Evolutionary conservation across 2,329 filamentous ascomycete species (phyloP).

Genomic region (Fusarium haematococcum): DNA sequence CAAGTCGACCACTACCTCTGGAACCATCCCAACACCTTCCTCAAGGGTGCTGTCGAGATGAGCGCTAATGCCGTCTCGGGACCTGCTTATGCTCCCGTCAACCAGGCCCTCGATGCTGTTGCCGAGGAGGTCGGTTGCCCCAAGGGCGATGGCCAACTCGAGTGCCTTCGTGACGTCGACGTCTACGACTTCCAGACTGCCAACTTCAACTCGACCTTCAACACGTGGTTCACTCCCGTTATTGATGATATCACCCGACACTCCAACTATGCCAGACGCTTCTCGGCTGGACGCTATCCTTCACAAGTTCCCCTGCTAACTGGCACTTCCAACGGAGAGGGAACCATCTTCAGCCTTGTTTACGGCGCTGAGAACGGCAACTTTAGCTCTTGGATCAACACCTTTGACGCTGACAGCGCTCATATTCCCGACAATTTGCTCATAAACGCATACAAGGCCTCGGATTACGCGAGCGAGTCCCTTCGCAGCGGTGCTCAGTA

Average conservation of each 20-base stretch:
- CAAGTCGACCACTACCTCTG: slow-evolving; percentile 57
- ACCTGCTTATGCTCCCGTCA: slow-evolving; percentile 52
- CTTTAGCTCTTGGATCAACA: slow-evolving; percentile 43
- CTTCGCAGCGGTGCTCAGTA: slow-evolving; percentile 57
- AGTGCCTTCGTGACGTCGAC: slow-evolving; percentile 51
- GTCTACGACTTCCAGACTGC: slow-evolving; percentile 36
- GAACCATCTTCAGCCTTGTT: slow-evolving; percentile 52
- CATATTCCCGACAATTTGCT: slow-evolving; percentile 32
- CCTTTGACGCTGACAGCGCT: slow-evolving; percentile 38
- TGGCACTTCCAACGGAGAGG: slow-evolving; percentile 52
- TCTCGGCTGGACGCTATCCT: slow-evolving; percentile 42
- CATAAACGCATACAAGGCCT: slow-evolving; percentile 32
- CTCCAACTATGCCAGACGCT: slow-evolving; percentile 45
- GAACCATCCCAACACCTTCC: slow-evolving; percentile 53
- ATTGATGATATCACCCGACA: slow-evolving; percentile 51
- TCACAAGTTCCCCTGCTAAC: slow-evolving; percentile 51
- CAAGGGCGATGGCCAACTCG: slow-evolving; percentile 47
- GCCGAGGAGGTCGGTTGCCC: slow-evolving; percentile 52
- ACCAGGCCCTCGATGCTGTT: slow-evolving; percentile 52
- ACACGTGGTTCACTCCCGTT: slow-evolving; percentile 56
- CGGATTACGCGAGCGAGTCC: slow-evolving; percentile 52
- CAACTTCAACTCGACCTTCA: slow-evolving; percentile 49
- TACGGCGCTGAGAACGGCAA: slow-evolving; percentile 48
- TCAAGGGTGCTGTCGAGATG: slow-evolving; percentile 55
- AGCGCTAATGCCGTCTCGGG: slow-evolving; percentile 56